phyloP scores from a whole-genome alignment of 495 filamentous ascomycete species.

The Friedmanniomyces simplex region DNA sequence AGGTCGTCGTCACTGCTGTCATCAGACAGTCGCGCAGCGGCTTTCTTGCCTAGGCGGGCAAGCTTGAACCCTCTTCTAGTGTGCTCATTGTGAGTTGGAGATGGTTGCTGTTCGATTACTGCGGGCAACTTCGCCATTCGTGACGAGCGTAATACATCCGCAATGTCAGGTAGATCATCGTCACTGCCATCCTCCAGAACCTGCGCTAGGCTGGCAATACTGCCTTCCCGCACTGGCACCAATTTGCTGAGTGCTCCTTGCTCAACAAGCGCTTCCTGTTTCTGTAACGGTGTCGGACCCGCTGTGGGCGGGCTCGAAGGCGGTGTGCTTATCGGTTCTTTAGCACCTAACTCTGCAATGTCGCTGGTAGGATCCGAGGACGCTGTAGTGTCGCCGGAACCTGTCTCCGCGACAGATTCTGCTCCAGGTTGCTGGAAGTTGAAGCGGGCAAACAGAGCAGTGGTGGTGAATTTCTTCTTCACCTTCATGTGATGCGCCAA shows the following conservation, averaged over 20 bases:
- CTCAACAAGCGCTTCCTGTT: conserved; percentile 18
- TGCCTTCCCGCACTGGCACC: conserved; percentile 13
- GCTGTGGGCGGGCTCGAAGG: conserved; percentile 28
- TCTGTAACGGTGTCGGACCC: conserved; percentile 16
- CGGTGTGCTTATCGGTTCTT: conserved; percentile 29
- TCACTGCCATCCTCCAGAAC: not conserved
- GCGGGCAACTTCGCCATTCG: not conserved
- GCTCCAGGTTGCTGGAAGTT: conserved; percentile 47
- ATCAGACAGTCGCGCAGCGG: not conserved
- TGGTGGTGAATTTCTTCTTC: conserved; percentile 83
- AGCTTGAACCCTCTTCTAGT: conserved; percentile 9
- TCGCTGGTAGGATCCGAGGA: conserved; percentile 17
- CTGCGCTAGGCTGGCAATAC: conserved; percentile 4
- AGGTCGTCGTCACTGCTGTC: conserved; percentile 18
- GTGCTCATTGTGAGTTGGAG: not conserved
- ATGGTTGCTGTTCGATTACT: not conserved
- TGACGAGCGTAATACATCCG: conserved; percentile 7
- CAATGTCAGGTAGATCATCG: conserved; percentile 12
- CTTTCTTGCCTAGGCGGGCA: conserved; percentile 10
- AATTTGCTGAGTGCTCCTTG: conserved; percentile 20
- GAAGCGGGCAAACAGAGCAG: conserved; percentile 74
- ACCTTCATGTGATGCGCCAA: conserved; percentile 81
- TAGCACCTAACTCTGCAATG: not conserved
- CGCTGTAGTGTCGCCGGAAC: conserved; percentile 4
- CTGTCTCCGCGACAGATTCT: not conserved